Evolutionary conservation across 2,329 filamentous ascomycete species (phyloP), one percentile per base, ranked within the genome.

Genomic region (Trichoderma guizhouense): DNA sequence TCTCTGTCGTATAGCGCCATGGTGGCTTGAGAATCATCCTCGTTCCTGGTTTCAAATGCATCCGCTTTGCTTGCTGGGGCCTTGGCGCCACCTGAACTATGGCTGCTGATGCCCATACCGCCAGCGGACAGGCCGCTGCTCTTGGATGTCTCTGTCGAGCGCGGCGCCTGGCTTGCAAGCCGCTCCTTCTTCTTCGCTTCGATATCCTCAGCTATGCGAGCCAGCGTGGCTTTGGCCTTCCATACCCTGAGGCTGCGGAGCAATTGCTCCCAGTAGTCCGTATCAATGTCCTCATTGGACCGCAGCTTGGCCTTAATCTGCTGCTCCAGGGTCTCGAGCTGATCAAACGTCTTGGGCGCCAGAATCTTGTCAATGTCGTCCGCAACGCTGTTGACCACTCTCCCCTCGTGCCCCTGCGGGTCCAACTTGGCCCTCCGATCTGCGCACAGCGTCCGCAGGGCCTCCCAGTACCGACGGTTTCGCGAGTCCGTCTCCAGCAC

Each of bases 261-360:
- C 18, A 99, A 86, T 79, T 97, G 93, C 79, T 97, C 94, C 96
- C 96, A 99, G 81, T 98, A 99, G 82, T 99, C 96, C 3, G 93
- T 94, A 81, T 99, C 96, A 75, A 99, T 95, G 51, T 93, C 91
- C 78, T 98, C 95, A 79, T 97, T 91, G 8, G 94, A 97, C 67
- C 91, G 87, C 62, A 99, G 84, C 83, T 99, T 99, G 18, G 87
- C 85, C 79, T 90, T 90, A 80, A 99, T 96, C 83, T 98, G 95
- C 74, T 86, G 89, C 82, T 99, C 95, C 63, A 99, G 85, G 21
- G 88, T 88, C 79, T 95, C 92, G n/a, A 99, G 86, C 80, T 98
- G 93, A 77, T 94, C 91, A 77, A 93, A 90, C 18, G 91, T 89
- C 83, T 99, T 99, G 9, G 94, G 93, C 4, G 89, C 88, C 12